Evolutionary conservation across 2,329 filamentous ascomycete species (phyloP), one percentile per base, ranked within the genome.

Genomic region (Fusarium mangiferae): DNA sequence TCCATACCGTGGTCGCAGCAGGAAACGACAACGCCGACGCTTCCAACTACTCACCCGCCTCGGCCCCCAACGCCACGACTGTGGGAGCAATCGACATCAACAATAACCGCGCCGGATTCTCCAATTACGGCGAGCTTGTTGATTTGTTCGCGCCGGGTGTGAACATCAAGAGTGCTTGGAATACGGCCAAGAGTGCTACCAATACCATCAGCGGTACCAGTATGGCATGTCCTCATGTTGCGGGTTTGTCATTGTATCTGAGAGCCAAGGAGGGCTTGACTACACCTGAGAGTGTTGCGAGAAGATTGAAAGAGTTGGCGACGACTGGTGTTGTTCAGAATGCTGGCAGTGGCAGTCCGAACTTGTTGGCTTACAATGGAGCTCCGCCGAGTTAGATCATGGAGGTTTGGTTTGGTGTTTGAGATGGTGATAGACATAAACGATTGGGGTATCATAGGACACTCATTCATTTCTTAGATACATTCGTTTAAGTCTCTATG

Each of bases 221-320:
- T 41, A 91, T 91, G 90, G 88, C 90, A 5, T 82, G 85, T 7
- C 90, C 90, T 1, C 90, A 91, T 77, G 84, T 92, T 60, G 84
- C 88, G 30, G 90, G 90, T 18, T 79, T 92, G n/a, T 73, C 86
- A 17, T 84, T 88, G n/a, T 91, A 91, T 78, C 79, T 91, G 41
- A 72, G 54, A 59, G 71, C 63, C 9, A 72, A 65, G 33, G 75
- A 78, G 51, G 45, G 36, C 77, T 87, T 68, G 81, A 73, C 72
- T 13, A 83, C 82, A n/a, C 86, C 88, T 2, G 79, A 81, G 58
- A 82, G 80, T 38, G 82, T 89, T 42, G 82, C 80, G 38, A 44
- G 77, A 35, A 81, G 83, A 48, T 83, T 89, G 63, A 80, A 83
- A 73, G 76, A 81, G 15, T 80, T 88, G 44, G 81, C 80, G 6